Conservation (phyloP, 129 eudicot species). For the Helichrysum umbraculigerum region DNA sequence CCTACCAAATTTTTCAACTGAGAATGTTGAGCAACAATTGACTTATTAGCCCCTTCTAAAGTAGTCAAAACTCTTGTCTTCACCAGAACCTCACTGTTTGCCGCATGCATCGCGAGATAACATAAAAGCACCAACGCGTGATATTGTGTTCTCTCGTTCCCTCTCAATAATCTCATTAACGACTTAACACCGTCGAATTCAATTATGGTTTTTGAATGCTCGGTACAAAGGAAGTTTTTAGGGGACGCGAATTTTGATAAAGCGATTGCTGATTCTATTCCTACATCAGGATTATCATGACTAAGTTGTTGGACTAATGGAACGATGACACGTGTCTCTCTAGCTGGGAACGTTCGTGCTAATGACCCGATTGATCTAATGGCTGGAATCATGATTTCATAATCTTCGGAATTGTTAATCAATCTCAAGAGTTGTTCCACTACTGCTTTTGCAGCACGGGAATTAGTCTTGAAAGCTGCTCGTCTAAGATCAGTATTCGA, state of each 20-base stretch:
- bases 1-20: conserved; percentile 48
- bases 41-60: conserved; percentile 54
- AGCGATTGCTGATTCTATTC: conserved; percentile 55
- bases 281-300: conserved; percentile 45
- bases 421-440: conserved; percentile 53
- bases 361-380: conserved; percentile 55
- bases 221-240: conserved; percentile 50
- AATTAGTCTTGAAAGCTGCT: conserved; percentile 62
- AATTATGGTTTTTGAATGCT: conserved; percentile 57
- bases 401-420: conserved; percentile 38
- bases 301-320: conserved; percentile 51
- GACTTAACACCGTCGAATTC: conserved; percentile 47
- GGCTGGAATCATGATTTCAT: conserved; percentile 45
- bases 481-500: conserved; percentile 48
- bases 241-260: conserved; percentile 57
- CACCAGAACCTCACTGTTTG: conserved; percentile 42
- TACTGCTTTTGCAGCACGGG: conserved; percentile 59
- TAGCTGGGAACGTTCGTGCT: conserved; percentile 62
- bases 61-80: conserved; percentile 48
- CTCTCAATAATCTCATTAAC: conserved; percentile 53
- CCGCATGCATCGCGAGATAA: conserved; percentile 51
- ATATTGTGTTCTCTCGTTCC: conserved; percentile 33
- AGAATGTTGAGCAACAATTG: conserved; percentile 31
- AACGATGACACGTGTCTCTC: conserved; percentile 45
- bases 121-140: conserved; percentile 50